Base-by-base conservation (phyloP, 192 early-diverging fungal genomes). In the Rhizophlyctis rosea region DNA sequence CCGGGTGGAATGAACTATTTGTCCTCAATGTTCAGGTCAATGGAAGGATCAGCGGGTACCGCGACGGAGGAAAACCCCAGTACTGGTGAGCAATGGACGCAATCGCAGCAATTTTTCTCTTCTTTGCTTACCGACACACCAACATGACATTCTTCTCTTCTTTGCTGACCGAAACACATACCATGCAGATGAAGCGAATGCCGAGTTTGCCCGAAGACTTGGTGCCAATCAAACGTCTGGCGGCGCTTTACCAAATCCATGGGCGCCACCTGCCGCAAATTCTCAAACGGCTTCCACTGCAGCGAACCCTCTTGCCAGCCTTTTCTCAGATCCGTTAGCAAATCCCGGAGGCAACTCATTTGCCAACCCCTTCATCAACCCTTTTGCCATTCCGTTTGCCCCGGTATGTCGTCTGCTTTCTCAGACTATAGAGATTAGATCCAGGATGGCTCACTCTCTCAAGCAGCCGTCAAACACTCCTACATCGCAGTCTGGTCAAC, bases 1-100 rank as follows among this genome's bases (percentile, higher is more conserved):
- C 75, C 75, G 2, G 75, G 75, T 16, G 75, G 68, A 1, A 65
- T 76, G 44, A 64, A 70, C 32, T 64, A 57, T 14, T 47, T 76
- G 21, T 51, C 48, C 24, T 68, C 65, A 25, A 64, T 72, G 64
- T 72, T 67, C 49, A 44, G 57, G 29, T 35, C 60, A 21, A 47
- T 72, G 18, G 29, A 72, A 31, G 70, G 33, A 24, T 62, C 69
- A 34, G 7, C 58, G 25, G 32, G 29, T 30, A 25, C 23, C 18
- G 56, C 34, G 9, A 28, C 35, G 2, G 68, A 63, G 4, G 55
- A 59, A n/a, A 44, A 70, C 35, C 50, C 68, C 2, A 64, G 62
- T 24, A 63, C 62, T 2, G 62, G 54, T 62, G 30, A 56, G 34
- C 29, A 25, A 18, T 24, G 21, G 16, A 5, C 13, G 7, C 9